Base-by-base conservation (phyloP, 345 rosid genomes). In the Anastatica hierochuntica region DNA sequence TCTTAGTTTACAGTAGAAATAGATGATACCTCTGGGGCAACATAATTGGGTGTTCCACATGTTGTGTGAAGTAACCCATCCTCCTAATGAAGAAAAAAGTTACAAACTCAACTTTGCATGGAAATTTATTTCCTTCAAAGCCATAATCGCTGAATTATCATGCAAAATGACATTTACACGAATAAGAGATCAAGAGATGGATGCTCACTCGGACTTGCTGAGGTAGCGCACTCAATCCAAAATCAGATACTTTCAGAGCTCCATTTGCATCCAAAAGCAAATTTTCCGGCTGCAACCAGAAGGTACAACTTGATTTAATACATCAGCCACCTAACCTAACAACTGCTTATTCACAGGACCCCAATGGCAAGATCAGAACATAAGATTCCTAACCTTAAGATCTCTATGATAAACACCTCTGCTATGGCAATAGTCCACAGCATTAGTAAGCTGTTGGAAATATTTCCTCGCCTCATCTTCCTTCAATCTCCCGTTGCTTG, bases 41-140 rank as follows among this genome's bases (percentile, higher is more conserved):
- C 99, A 77, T 92, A 92, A 63, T 92, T 92, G 67, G 99, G 97
- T 0, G 99, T 92, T 57, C 99, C 99, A 67, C 98, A 92, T 7
- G 97, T 85, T 43, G 98, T 88, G 69, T 92, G 97, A 71, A 92
- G 98, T 57, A 92, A 69, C 12, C 97, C 99, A 71, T 92, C 99
- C 63, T 85, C 99, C 98, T 92, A 66, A 14, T 60, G 27, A 48
- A 55, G 17, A 63, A 65, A 63, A 65, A 18, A 6, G 23, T 16
- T 21, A 63, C 34, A 65, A 51, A 27, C 35, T 59, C 24, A 67
- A 56, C 45, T 24, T 54, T 31, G 36, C 30, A 53, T 8, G 10
- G 20, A 45, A 33, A 36, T 13, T 6, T 18, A 17, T 49, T 6
- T 57, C 37, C 33, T 42, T 42, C 13, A 7, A 49, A 12, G 14